Evolutionary conservation across 306 rosid genomes (phyloP).

Genomic region (Vigna hirtella): DNA sequence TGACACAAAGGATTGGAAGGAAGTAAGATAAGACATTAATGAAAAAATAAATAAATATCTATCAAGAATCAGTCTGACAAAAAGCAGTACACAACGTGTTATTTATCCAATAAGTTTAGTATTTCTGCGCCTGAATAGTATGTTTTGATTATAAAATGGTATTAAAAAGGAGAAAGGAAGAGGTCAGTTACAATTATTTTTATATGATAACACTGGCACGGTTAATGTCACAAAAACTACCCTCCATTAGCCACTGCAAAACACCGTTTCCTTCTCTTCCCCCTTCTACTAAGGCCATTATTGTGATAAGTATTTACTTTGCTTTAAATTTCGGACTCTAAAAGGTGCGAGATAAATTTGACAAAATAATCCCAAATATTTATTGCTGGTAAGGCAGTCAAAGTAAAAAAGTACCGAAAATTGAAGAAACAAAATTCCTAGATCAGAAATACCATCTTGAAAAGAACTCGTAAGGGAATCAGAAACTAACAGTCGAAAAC

Average conservation of each 20-base stretch:
- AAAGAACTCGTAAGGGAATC: background rate
- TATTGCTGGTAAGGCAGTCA: background rate
- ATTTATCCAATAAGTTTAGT: background rate
- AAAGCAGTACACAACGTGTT: background rate
- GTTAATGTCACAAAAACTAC: conserved; percentile 14
- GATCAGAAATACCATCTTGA: conserved; percentile 4
- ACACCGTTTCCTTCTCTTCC: background rate
- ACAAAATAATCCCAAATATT: background rate
- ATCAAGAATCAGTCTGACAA: conserved; percentile 19
- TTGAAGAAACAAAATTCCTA: background rate
- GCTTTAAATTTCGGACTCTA: background rate
- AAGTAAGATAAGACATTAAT: conserved; percentile 32
- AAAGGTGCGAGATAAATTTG: no score
- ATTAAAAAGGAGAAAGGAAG: background rate
- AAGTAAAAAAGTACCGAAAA: background rate
- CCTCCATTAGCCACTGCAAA: conserved; percentile 6
- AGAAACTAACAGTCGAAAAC: conserved; percentile 9
- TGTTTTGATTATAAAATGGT: background rate
- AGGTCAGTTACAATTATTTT: background rate
- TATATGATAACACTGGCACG: background rate
- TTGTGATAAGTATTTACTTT: background rate
- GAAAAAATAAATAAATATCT: conserved; percentile 6
- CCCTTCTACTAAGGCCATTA: conserved; percentile 6
- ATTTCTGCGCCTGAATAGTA: background rate
- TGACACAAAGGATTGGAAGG: conserved; percentile 27